A percentile compares a stretch with the other conserved stretches of the same genome.
Conservation (phyloP, 805 yeast genomes). For the Wickerhamiella hasegawae region DNA sequence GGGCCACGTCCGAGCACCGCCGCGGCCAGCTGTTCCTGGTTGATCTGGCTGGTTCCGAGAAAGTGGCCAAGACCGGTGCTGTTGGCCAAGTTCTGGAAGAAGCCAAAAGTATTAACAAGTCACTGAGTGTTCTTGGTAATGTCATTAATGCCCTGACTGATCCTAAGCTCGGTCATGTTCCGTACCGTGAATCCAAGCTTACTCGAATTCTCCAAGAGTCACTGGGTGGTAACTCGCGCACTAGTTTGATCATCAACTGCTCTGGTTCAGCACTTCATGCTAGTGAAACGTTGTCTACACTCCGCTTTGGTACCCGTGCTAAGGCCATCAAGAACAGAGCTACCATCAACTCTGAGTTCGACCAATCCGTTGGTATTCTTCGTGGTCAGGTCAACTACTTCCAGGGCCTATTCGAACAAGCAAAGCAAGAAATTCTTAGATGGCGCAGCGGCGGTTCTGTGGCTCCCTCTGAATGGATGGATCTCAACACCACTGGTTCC, state of each 20-base stretch:
- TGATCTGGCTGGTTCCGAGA: constrained; percentile 82
- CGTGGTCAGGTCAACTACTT: not conserved
- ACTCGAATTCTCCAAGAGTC: constrained; percentile 68
- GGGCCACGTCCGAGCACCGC: constrained; percentile 39
- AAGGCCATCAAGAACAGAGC: constrained; percentile 51
- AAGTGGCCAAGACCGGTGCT: constrained; percentile 62
- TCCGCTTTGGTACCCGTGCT: constrained; percentile 63
- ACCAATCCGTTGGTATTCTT: not conserved
- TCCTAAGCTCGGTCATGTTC: constrained; percentile 45
- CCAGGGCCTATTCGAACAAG: constrained; percentile 3
- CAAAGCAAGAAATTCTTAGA: constrained; percentile 27
- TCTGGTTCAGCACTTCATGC: constrained; percentile 45
- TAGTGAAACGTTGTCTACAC: constrained; percentile 51
- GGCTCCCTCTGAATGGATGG: not conserved
- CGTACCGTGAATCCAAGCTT: constrained; percentile 64
- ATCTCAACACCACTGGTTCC: not conserved
- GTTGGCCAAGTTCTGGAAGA: constrained; percentile 62
- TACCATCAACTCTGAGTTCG: constrained; percentile 38
- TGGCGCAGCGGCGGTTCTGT: constrained; percentile 19
- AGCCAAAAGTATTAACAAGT: constrained; percentile 67
- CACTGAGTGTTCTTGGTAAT: constrained; percentile 62
- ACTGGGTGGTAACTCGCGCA: constrained; percentile 68
- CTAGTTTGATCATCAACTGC: constrained; percentile 57
- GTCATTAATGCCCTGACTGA: constrained; percentile 70
- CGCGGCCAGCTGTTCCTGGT: constrained; percentile 55